Percentiles rank a stretch among this genome's conserved stretches.
These are phyloP conservation scores for Kingdonia uniflora DNA, from an alignment of 164 flowering plant species.

Conservation along the genomic window DNA sequence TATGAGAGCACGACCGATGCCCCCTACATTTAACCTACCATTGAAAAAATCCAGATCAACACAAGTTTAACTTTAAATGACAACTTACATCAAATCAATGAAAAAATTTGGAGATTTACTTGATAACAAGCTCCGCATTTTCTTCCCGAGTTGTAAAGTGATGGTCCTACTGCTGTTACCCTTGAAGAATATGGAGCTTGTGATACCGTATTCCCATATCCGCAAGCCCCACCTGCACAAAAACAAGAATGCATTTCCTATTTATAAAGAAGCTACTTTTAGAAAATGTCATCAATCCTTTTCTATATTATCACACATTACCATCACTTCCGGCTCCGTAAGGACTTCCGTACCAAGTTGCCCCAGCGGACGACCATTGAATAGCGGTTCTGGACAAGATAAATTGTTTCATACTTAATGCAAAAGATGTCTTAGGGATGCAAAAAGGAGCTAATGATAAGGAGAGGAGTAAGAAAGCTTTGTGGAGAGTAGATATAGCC, in stretches of 20 bases:
- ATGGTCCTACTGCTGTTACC: slow-evolving; percentile 44
- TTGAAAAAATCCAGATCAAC: no score
- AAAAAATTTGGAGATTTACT: slow-evolving; percentile 28
- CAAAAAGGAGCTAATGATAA: neutral
- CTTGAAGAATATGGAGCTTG: slow-evolving; percentile 32
- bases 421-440: no score
- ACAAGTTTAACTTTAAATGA: no score
- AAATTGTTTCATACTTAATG: neutral
- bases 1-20: slow-evolving; percentile 35
- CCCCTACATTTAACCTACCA: slow-evolving; percentile 42
- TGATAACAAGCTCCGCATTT: slow-evolving; percentile 64
- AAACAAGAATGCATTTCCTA: no score
- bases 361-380: slow-evolving; percentile 37
- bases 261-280: neutral
- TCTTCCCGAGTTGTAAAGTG: slow-evolving; percentile 31
- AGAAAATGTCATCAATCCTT: no score
- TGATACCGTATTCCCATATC: slow-evolving; percentile 33
- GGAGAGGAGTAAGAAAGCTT: neutral
- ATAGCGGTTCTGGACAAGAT: slow-evolving; percentile 11
- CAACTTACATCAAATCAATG: no score
- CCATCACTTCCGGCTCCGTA: slow-evolving; percentile 42
- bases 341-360: slow-evolving; percentile 54
- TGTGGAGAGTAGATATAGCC: neutral
- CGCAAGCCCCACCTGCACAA: slow-evolving; percentile 62
- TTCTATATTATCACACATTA: slow-evolving; percentile 7